These are phyloP conservation scores for Bonnemaisonia californica DNA, from an alignment of 31 red algal genomes.

Conservation along the genomic window DNA sequence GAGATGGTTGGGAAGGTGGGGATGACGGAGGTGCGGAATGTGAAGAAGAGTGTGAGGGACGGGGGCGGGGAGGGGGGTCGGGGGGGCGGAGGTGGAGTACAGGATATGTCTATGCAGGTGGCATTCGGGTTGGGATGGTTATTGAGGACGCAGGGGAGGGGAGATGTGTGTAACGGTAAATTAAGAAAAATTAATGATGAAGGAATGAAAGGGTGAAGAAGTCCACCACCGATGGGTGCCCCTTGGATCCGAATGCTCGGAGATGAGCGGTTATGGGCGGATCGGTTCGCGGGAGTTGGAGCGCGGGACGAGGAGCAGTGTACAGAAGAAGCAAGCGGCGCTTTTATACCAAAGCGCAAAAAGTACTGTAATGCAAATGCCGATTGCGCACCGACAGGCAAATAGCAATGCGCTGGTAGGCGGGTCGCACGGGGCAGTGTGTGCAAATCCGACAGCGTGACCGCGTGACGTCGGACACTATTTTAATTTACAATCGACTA, in stretches of 20 bases:
- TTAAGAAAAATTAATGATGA: background rate
- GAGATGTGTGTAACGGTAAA: conserved; percentile 3
- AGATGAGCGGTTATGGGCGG: conserved; percentile 10
- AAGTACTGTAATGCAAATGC: conserved; percentile 27
- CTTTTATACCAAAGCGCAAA: conserved; percentile 38
- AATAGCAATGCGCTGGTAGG: background rate
- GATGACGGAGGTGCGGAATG: conserved; percentile 5
- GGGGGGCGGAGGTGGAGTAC: too few species aligned
- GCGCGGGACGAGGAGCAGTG: conserved; percentile 7
- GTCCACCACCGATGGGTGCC: conserved; percentile 10
- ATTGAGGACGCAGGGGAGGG: too few species aligned
- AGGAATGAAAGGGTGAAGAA: background rate
- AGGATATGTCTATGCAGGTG: background rate
- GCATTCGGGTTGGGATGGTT: background rate
- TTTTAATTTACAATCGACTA: too few species aligned
- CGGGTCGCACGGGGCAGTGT: background rate
- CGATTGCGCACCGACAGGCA: background rate
- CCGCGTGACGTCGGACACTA: background rate
- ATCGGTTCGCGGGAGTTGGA: background rate
- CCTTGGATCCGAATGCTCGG: conserved; percentile 27
- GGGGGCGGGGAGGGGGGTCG: too few species aligned
- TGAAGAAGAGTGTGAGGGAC: background rate
- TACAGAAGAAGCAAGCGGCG: conserved; percentile 29
- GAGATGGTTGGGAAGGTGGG: background rate
- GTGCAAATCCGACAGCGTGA: background rate